Base-by-base conservation (phyloP, 2,329 filamentous ascomycete genomes). In the Clonostachys solani region DNA sequence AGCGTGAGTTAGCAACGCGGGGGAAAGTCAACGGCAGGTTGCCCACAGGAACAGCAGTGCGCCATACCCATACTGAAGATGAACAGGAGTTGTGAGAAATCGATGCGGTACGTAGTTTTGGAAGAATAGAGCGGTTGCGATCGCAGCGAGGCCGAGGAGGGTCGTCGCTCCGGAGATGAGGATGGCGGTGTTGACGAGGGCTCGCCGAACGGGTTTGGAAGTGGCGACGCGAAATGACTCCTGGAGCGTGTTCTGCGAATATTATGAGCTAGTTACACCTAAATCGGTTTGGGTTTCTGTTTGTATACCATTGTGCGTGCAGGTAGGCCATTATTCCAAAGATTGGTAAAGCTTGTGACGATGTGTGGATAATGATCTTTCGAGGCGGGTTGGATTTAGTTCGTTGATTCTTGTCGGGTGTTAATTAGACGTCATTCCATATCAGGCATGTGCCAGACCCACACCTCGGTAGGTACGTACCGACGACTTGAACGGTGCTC, bases 1-100 rank as follows among this genome's bases (percentile, higher is more conserved):
- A n/a, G 16, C 35, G 46, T 56, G 43, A 57, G 56, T 46, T 40
- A 47, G 13, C 29, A 10, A 23, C 6, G 42, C 16, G 10, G 19
- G 13, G 35, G 38, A n/a, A 5, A 17, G 40, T 18, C n/a, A 19
- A 15, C 16, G 18, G 23, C 42, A 34, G n/a, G 15, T 33, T 33
- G 13, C 19, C n/a, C 17, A 41, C 13, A 16, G 12, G 19, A 33
- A 17, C 17, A 40, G n/a, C 2, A 10, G 15, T 35, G 23, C 13
- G 23, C 23, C 69, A 51, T 60, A 81, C 78, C 78, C 76, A 63
- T 83, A 83, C 60, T 83, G 80, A 8, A 83, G 61, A 55, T 81
- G 71, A 6, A 83, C 60, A 15, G 80, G 78, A 38, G 72, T 60
- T 0, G 71, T 71, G 16, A 77, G 69, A 42, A 80, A 66, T 55